Evolutionary conservation across 768 basidiomycete species (phyloP), one percentile per base, ranked within the genome.

Genomic region (Amanita phalloides): DNA sequence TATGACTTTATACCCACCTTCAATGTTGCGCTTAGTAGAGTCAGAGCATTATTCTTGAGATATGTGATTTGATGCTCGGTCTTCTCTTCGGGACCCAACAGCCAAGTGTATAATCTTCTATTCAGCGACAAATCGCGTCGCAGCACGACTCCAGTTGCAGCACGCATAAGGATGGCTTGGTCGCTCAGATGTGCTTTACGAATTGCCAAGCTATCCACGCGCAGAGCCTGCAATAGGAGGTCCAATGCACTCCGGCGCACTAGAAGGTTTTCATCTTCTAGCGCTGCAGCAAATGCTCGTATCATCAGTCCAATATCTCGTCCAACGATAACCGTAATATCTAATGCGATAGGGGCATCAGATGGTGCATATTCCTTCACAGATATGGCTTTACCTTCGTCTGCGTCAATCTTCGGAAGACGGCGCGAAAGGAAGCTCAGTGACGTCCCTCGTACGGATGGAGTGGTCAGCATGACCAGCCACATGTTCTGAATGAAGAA

Each of bases 401-500:
- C 77, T 1, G 77, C 71, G 56, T 81, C 74, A 41, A 87, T 62
- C 32, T 71, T 78, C 4, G 92, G 90, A 56, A 97, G 64, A 20
- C 91, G 77, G 26, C 90, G 80, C 6, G 84, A 75, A 14, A 99
- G 79, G 63, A 91, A 92, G 64, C 89, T 94, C 26, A 98, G 71
- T 0, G 93, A 82, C 0, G 91, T 85, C 26, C 88, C 86, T 38
- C 96, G 82, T 14, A 87, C 84, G 21, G 84, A 76, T 0, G 93
- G 86, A 10, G 88, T 84, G 0, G 94, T 96, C 49, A 97, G 73
- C 79, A 98, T 88, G 45, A 89, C 78, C 30, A 98, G 74, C 88
- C 94, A 97, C 33, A 98, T 74, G 56, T 93, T 97, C 65, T 97
- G 93, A 61, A 95, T 79, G 72, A 97, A 97, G 71, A 96, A 95